Evolutionary conservation across 2,329 filamentous ascomycete species (phyloP), one percentile per base, ranked within the genome.

Genomic region (Hirsutella rhossiliensis): DNA sequence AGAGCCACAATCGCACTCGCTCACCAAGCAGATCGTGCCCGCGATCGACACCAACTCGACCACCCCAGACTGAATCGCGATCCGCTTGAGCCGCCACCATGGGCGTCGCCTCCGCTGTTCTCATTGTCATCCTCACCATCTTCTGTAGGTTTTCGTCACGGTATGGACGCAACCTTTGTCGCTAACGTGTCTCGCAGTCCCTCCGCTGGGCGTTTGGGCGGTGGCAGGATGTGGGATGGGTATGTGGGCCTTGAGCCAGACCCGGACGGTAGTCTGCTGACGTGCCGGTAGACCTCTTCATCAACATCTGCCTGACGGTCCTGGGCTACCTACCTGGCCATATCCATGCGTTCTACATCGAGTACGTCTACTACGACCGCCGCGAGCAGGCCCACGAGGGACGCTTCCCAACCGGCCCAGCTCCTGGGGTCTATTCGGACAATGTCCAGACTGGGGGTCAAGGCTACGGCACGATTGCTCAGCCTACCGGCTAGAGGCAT

Each of bases 361-460:
- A 88, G 63, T 94, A 88, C 60, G 71, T 94, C 49, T 94, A 89
- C 67, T 90, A 82, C 62, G 77, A 86, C 55, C 82, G 82, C 34
- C 74, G 72, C 43, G 80, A 86, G 52, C 75, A 80, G 58, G 71
- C 73, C 2, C 64, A 70, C 39, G 66, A 74, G 30, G 83, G 83
- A 5, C 67, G 70, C 11, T 70, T 71, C 47, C 65, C 72, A 18
- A 65, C 69, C 4, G 56, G 63, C 9, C 72, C 69, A 2, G 82
- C 82, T 2, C 78, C 84, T 0, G 82, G 82, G 27, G 75, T 89
- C 17, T 89, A 82, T 60, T 84, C 78, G 53, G 73, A 84, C 31
- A 75, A 76, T 31, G 76, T 89, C n/a, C 81, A 87, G 65, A 77
- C 68, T 4, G 83, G 82, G n/a, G 81, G 80, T 50, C 72, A 78